Evolutionary conservation across 208 protist species (phyloP), one percentile per base, ranked within the genome.

Genomic region (Wallacemonas sp.): DNA sequence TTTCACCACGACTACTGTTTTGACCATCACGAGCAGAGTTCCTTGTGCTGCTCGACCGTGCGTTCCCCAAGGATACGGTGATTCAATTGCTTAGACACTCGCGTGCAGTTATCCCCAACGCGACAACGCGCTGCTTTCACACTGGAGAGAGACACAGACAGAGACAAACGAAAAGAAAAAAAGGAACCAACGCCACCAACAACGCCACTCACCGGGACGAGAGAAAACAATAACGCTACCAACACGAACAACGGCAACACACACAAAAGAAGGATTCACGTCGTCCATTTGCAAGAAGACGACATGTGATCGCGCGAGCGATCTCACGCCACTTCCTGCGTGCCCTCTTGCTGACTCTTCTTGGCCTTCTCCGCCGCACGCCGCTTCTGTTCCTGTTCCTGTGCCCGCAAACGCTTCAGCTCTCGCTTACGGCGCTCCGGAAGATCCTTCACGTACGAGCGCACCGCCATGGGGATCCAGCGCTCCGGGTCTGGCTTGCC

Each of bases 391-490:
- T 92, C 89, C 59, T 95, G 89, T 30, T 95, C 89, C 44, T 81
- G 76, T 42, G 81, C 86, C 15, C 89, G 80, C 63, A 93, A 74
- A 1, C 89, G 89, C 62, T 80, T 84, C 52, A 95, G 73, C 68
- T 95, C 85, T 52, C 78, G 78, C 76, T 91, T 91, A 30, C 85
- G 83, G 3, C 85, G 76, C 65, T 80, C 79, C 19, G 89, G 89
- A 27, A 95, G 54, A 54, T 95, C 86, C 45, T 87, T 91, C 30
- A 95, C 84, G 71, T 89, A 93, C 2, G 89, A 91, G 26, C 89
- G 89, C 52, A 82, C 55, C 55, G 78, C 63, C 60, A 95, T 92
- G 15, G 89, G 89, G 32, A 95, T 76, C 89, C 89, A 95, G 0
- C 89, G 85, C 75, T 95, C 85, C 17, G 85, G 89, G 60, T 95